phyloP scores from a whole-genome alignment of 1,284 basidiomycete genomes.

The Neolentinus lepideus region DNA sequence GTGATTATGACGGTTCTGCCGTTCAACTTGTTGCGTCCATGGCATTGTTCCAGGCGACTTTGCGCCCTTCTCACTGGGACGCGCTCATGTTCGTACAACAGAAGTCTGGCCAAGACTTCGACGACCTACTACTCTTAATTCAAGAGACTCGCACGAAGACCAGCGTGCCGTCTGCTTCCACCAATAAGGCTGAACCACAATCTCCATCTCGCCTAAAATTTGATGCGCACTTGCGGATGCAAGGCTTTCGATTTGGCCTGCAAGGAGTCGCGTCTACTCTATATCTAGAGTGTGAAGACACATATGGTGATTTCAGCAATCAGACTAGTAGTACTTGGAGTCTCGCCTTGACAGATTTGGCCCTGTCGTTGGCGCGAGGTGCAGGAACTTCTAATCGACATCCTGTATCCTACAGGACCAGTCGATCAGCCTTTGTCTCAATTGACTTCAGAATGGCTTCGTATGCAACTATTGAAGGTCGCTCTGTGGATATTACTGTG shows the following conservation, averaged over 20 bases:
- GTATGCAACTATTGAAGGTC: slow-evolving; percentile 21
- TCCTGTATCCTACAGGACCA: slow-evolving; percentile 44
- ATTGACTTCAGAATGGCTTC: slow-evolving; percentile 53
- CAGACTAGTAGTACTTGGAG: slow-evolving; percentile 44
- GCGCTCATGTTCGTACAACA: slow-evolving; percentile 73
- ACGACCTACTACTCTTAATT: slow-evolving; percentile 63
- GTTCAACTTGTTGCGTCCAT: slow-evolving; percentile 54
- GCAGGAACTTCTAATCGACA: slow-evolving; percentile 25
- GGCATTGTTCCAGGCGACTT: slow-evolving; percentile 60
- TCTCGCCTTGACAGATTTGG: slow-evolving; percentile 59
- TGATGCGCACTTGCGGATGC: slow-evolving; percentile 55
- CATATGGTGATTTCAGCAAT: slow-evolving; percentile 51
- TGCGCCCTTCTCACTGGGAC: slow-evolving; percentile 79
- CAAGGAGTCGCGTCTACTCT: slow-evolving; percentile 65
- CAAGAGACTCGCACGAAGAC: slow-evolving; percentile 47
- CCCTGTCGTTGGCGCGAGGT: slow-evolving; percentile 66
- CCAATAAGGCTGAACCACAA: slow-evolving; percentile 5
- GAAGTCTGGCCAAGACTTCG: slow-evolving; percentile 82
- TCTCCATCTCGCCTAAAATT: slow-evolving; percentile 24
- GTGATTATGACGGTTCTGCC: slow-evolving; percentile 38
- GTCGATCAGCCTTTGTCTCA: slow-evolving; percentile 77
- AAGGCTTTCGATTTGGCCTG: slow-evolving; percentile 71
- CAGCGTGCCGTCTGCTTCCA: slow-evolving; percentile 4
- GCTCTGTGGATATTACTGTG: slow-evolving; percentile 46
- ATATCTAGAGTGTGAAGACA: slow-evolving; percentile 67